Evolutionary conservation across 345 rosid genomes (phyloP).

Genomic region (Arabis alpina): DNA sequence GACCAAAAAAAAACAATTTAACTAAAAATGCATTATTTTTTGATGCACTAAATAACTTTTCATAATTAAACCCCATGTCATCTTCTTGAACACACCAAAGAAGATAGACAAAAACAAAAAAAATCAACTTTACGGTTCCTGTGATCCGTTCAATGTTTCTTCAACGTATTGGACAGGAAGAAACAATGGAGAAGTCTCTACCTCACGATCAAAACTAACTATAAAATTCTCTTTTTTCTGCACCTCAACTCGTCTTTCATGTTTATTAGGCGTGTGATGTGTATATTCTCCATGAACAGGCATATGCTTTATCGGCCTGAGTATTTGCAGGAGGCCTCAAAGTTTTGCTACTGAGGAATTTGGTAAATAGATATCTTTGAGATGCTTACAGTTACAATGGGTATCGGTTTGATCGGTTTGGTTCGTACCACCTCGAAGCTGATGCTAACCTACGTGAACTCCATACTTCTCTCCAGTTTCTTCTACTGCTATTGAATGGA

Average conservation of each 20-base stretch:
- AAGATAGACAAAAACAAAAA: neutral
- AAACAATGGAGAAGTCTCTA: conserved; percentile 27
- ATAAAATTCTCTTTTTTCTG: conserved; percentile 19
- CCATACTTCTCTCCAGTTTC: conserved; percentile 57
- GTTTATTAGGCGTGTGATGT: conserved; percentile 2
- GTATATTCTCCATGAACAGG: conserved; percentile 8
- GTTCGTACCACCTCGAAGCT: conserved; percentile 47
- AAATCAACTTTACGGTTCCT: conserved; percentile 7
- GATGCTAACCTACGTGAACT: conserved; percentile 49
- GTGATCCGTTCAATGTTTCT: conserved; percentile 34
- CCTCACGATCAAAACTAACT: conserved; percentile 17
- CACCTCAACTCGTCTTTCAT: neutral
- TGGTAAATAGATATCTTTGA: conserved; percentile 20
- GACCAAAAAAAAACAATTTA: too few species aligned
- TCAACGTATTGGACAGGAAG: conserved; percentile 13
- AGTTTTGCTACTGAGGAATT: conserved; percentile 30
- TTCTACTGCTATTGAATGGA: conserved; percentile 57
- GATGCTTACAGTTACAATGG: conserved; percentile 40
- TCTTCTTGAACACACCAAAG: conserved; percentile 20
- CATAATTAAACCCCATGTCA: neutral
- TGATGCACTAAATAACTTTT: too few species aligned
- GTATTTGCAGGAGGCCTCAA: conserved; percentile 34
- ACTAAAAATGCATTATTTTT: too few species aligned
- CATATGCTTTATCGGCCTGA: conserved; percentile 20
- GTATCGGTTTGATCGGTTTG: conserved; percentile 52